Base-by-base conservation (phyloP, 257 asterid species). In the Echites panduratus region DNA sequence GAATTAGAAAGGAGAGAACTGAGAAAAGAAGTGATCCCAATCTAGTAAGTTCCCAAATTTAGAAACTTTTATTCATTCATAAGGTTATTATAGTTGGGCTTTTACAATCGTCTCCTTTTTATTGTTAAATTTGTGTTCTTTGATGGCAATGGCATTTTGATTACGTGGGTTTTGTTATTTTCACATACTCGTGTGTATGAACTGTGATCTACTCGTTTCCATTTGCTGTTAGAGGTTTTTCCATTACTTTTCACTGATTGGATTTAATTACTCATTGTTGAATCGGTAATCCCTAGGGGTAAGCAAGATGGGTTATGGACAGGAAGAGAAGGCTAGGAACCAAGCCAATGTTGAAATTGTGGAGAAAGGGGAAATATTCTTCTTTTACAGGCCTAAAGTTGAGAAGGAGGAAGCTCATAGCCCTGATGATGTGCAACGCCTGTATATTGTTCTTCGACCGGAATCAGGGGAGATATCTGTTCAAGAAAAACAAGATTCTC, bases 321-420 rank as follows among this genome's bases (percentile, higher is more conserved):
- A 84, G 35, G 89, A 85, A 70, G 82, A 70, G n/a, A 83, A 87
- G 77, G 82, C 83, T 48, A 74, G 82, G 79, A 68, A 77, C 22
- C 82, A 79, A 61, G 70, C 82, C 64, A 68, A 22, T 67, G 77
- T 89, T 24, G 84, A 86, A 56, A 85, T 90, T 57, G 82, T 81
- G 87, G 93, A 92, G 82, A 82, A 86, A 59, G 97, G 96, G 6
- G 96, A 87, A 32, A 89, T 92, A 43, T 92, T 89, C 87, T 88
- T 92, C 81, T 92, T 92, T 63, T 89, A 85, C 79, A 78, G 90
- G 77, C 89, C 93, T 0, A 92, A 89, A 84, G 96, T 89, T 0
- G 82, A 84, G 19, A 85, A 76, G 50, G 87, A 87, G 54, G 89
- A 81, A 81, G 92, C 87, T 1, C 96, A 81, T 50, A 75, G 76